Percentiles rank a stretch among this genome's conserved stretches.
These are phyloP conservation scores for Tricladium varicosporioides DNA, from an alignment of 2,329 filamentous ascomycete genomes.

Conservation along the genomic window DNA sequence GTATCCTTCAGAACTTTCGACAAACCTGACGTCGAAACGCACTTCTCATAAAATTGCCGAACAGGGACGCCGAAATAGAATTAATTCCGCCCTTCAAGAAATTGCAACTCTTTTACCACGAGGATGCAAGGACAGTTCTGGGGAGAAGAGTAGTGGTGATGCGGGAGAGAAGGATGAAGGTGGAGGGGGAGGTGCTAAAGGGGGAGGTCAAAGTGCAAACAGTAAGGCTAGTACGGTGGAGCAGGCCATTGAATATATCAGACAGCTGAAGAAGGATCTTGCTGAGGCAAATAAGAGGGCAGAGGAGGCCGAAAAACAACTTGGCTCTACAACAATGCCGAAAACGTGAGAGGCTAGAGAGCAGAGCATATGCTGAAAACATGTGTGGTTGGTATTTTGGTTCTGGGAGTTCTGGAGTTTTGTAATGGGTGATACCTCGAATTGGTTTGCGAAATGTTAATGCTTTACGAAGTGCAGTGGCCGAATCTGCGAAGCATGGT, in stretches of 20 bases:
- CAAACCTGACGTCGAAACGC: slow-evolving; percentile 91
- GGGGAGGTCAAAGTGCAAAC: slow-evolving; percentile 56
- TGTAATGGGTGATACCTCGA: no score
- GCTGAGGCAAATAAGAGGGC: slow-evolving; percentile 63
- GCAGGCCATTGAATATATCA: slow-evolving; percentile 93
- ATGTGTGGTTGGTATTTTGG: no score
- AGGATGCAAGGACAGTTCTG: slow-evolving; percentile 39
- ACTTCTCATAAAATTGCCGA: slow-evolving; percentile 98
- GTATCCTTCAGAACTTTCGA: slow-evolving; percentile 87
- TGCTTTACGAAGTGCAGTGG: no score
- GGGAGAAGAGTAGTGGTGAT: slow-evolving; percentile 38
- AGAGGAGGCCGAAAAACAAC: slow-evolving; percentile 32
- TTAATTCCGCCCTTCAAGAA: slow-evolving; percentile 89
- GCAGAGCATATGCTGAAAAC: no score
- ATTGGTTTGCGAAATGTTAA: no score
- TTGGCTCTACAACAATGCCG: neutral
- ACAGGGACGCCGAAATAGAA: slow-evolving; percentile 90
- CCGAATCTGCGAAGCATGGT: no score
- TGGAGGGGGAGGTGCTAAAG: slow-evolving; percentile 40
- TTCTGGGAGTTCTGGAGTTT: no score
- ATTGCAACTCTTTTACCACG: slow-evolving; percentile 83
- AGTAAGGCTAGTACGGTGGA: slow-evolving; percentile 99
- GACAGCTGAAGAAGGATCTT: slow-evolving; percentile 73
- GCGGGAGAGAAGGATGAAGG: slow-evolving; percentile 48
- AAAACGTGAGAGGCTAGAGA: no score